These are phyloP conservation scores for Russula vinacea DNA, from an alignment of 768 basidiomycete species.

Conservation along the genomic window DNA sequence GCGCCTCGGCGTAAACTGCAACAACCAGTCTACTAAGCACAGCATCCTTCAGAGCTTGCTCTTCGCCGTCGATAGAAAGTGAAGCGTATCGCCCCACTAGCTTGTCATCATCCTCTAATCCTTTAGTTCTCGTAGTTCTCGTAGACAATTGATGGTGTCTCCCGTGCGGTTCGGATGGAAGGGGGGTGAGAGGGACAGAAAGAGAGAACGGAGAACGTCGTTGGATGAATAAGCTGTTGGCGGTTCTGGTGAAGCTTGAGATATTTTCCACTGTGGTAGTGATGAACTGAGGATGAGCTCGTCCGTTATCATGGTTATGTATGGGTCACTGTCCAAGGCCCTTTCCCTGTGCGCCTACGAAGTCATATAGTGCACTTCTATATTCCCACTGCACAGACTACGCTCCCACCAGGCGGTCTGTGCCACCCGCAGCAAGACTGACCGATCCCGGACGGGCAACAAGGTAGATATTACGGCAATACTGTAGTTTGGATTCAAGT, in stretches of 20 bases:
- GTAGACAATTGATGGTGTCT: constrained; percentile 36
- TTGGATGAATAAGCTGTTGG: constrained; percentile 27
- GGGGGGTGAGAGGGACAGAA: constrained; percentile 41
- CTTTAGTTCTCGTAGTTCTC: too few relatives aligned
- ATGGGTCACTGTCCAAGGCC: too few relatives aligned
- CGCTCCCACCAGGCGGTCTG: too few relatives aligned
- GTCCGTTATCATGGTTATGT: too few relatives aligned
- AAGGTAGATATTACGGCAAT: too few relatives aligned
- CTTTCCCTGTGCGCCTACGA: too few relatives aligned
- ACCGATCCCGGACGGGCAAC: too few relatives aligned
- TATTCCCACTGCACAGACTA: too few relatives aligned
- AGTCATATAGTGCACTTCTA: too few relatives aligned
- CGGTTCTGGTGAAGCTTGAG: not conserved
- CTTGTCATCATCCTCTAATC: constrained; percentile 23
- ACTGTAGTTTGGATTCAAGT: too few relatives aligned
- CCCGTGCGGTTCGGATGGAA: constrained; percentile 34
- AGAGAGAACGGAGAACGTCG: constrained; percentile 40
- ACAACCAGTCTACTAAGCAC: constrained; percentile 51
- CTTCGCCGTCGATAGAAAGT: constrained; percentile 30
- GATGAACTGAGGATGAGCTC: constrained; percentile 16
- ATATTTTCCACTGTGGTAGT: not conserved
- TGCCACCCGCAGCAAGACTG: too few relatives aligned
- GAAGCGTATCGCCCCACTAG: not conserved
- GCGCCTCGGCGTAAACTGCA: constrained; percentile 59
- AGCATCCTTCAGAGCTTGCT: constrained; percentile 42